Percentiles rank a stretch among this genome's conserved stretches.
phyloP scores from a whole-genome alignment of 495 filamentous ascomycete species.

The Hypoxylon rickii region DNA sequence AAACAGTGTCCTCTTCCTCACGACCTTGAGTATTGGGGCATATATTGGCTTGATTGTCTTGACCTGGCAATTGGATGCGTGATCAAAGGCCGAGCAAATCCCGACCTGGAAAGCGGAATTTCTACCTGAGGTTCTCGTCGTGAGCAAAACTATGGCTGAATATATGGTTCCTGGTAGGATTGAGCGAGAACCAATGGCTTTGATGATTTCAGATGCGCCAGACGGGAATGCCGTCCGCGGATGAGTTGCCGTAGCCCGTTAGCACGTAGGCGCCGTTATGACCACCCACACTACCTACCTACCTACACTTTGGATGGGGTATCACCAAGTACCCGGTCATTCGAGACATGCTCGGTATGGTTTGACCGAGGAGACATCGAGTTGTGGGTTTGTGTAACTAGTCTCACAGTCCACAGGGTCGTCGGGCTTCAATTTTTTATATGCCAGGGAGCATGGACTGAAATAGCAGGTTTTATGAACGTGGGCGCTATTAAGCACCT shows the following conservation, averaged over 20 bases:
- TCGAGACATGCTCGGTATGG: constrained; percentile 5
- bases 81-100: constrained; percentile 3
- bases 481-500: too few species aligned
- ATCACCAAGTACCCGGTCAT: not conserved
- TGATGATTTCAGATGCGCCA: too few species aligned
- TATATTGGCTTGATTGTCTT: constrained; percentile 81
- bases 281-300: not conserved
- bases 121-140: too few species aligned
- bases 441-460: not conserved
- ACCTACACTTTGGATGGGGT: not conserved
- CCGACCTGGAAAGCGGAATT: not conserved
- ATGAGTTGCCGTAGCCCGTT: not conserved
- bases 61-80: constrained; percentile 60
- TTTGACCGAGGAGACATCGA: not conserved
- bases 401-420: not conserved
- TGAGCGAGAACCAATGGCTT: too few species aligned
- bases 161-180: too few species aligned
- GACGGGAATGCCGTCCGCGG: not conserved
- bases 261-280: not conserved
- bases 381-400: constrained; percentile 13
- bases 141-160: too few species aligned
- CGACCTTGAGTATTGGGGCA: constrained; percentile 76
- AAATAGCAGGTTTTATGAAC: too few species aligned
- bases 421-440: too few species aligned
- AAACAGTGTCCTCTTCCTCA: constrained; percentile 79